Percentiles rank a stretch among this genome's conserved stretches.
These are phyloP conservation scores for Calonectria montana DNA, from an alignment of 2,329 filamentous ascomycete genomes.

Conservation along the genomic window DNA sequence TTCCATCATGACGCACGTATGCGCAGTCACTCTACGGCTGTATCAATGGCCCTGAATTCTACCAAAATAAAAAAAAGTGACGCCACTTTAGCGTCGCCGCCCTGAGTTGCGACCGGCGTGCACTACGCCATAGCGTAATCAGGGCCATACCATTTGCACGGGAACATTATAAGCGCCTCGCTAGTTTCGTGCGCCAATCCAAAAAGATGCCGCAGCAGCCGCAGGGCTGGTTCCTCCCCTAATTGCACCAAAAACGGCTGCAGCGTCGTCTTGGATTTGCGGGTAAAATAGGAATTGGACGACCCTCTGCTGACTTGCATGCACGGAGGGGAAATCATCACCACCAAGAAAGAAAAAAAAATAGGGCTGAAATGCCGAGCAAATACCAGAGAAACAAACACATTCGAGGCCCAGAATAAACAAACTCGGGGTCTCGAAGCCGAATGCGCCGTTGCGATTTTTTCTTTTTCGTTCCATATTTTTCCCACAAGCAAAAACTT, in stretches of 20 bases:
- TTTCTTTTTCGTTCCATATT: not conserved
- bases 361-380: not conserved
- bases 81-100: constrained; percentile 8
- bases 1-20: not conserved
- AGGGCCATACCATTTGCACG: not conserved
- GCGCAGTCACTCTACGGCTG: not conserved
- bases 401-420: too few relatives aligned
- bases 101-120: not conserved
- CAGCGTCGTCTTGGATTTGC: constrained; percentile 10
- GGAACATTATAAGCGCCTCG: constrained; percentile 7
- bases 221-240: constrained; percentile 5
- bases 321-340: not conserved
- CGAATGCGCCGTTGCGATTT: not conserved
- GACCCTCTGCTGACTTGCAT: not conserved
- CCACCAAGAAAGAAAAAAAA: not conserved
- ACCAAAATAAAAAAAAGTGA: not conserved
- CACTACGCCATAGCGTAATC: constrained; percentile 7
- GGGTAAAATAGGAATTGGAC: constrained; percentile 24
- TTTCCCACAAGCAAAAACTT: not conserved
- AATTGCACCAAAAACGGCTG: not conserved
- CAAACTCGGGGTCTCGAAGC: not conserved
- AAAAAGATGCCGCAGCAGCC: constrained; percentile 26
- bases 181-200: not conserved
- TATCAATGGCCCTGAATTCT: not conserved
- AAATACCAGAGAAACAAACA: not conserved